Percentiles rank a stretch among this genome's conserved stretches.
Evolutionary conservation across 2,329 filamentous ascomycete species (phyloP).

Genomic region (Colletotrichum cereale): DNA sequence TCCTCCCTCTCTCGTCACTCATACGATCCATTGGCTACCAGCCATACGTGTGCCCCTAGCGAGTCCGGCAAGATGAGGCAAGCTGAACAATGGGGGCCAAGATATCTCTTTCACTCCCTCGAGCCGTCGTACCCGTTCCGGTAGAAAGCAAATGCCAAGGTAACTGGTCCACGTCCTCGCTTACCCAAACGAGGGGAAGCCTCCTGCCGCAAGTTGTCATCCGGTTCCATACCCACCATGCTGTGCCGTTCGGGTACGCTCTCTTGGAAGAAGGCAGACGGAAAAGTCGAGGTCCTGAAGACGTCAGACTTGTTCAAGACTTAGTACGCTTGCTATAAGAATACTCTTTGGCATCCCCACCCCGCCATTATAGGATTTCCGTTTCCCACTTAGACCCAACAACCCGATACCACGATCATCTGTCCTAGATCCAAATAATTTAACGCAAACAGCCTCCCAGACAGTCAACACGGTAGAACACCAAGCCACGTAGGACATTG

Average conservation of each 20-base stretch:
- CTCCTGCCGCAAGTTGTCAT: not conserved
- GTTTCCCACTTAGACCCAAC: not conserved
- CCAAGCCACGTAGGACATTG: not conserved
- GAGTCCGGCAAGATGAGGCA: constrained; percentile 9
- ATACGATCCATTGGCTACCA: not conserved
- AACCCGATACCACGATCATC: not conserved
- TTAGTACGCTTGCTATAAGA: constrained; percentile 17
- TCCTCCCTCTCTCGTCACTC: constrained; percentile 1
- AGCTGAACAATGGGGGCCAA: constrained; percentile 13
- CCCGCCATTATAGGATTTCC: not conserved
- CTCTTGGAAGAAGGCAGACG: not conserved
- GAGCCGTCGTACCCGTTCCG: constrained; percentile 24
- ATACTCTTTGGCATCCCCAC: constrained; percentile 12
- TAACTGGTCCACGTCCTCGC: not conserved
- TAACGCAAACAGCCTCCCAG: not conserved
- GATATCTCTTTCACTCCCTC: constrained; percentile 8
- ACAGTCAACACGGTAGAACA: not conserved
- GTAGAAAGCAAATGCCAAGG: not conserved
- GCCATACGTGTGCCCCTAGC: constrained; percentile 3
- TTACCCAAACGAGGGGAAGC: not conserved
- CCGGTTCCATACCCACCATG: not conserved
- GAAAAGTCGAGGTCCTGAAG: constrained; percentile 6
- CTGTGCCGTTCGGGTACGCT: constrained; percentile 11
- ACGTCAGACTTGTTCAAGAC: constrained; percentile 28
- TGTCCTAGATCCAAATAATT: not conserved